Base-by-base conservation (phyloP, 108 stramenopile species). In the Nitzschia inconspicua region DNA sequence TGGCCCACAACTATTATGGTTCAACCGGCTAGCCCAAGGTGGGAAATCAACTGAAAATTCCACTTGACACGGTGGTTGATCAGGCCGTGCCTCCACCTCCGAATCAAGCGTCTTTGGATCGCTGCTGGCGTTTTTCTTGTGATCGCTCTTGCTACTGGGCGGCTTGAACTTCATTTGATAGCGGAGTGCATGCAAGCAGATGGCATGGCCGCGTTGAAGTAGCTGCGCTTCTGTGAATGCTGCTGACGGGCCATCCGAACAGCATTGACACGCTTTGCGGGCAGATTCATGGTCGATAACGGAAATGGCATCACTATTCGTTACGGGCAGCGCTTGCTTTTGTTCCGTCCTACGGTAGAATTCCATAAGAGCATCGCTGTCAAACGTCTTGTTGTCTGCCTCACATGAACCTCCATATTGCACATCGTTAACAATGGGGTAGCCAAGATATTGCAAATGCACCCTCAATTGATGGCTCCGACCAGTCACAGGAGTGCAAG, bases 391-490 rank as follows among this genome's bases (percentile, higher is more conserved):
- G n/a, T 46, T 46, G 44, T n/a, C 7, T n/a, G 16, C 20, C n/a
- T n/a, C 44, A 46, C 44, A 19, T n/a, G 26, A 30, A 4, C 88
- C 85, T 28, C 92, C 96, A 51, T 97, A 95, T 42, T 76, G 76
- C 27, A 77, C 55, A 61, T 97, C 96, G 48, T 83, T 74, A 13
- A 76, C 68, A 39, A 97, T 93, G 5, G 96, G 83, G 63, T 61
- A 76, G 5, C 93, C 93, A 9, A 95, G 58, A 22, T 63, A 52
- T 41, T 83, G 65, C 3, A 94, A 72, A 63, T 97, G 96, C 14
- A 97, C 80, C 7, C 96, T 74, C 22, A 97, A 57, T 71, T 97
- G 96, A 62, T 97, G 96, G 35, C 90, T 94, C 6, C 96, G 66
- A 3, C 96, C 96, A 13, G 94, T 95, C 0, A 90, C 35, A 7